phyloP scores from a whole-genome alignment of 2,329 filamentous ascomycete species.

The Gnomoniopsis smithogilvyi region DNA sequence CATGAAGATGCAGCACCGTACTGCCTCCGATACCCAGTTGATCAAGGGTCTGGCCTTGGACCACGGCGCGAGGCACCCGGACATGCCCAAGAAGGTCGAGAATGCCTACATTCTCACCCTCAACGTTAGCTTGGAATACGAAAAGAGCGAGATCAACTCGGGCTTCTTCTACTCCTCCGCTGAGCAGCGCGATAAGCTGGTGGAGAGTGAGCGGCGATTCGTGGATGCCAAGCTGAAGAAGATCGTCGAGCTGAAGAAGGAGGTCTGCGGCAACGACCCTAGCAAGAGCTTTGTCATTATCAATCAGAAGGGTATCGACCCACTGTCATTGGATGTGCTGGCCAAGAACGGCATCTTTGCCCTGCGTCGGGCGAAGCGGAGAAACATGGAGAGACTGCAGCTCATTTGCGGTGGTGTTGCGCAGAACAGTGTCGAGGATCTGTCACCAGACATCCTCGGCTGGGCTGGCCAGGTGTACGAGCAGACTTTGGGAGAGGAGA shows the following conservation, averaged over 20 bases:
- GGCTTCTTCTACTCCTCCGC: conserved; percentile 98
- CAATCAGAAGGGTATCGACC: conserved; percentile 99
- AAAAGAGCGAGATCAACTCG: conserved; percentile 99
- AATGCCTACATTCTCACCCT: conserved; percentile 94
- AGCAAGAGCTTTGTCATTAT: conserved; percentile 97
- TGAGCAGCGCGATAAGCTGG: conserved; percentile 94
- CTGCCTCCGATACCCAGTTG: conserved; percentile 91
- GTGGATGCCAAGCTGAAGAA: conserved; percentile 96
- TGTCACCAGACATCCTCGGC: conserved; percentile 82
- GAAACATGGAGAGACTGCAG: conserved; percentile 98
- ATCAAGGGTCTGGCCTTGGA: conserved; percentile 91
- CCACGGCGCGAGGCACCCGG: conserved; percentile 92
- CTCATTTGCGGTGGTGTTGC: conserved; percentile 86
- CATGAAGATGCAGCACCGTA: conserved; percentile 99
- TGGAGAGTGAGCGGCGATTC: conserved; percentile 93
- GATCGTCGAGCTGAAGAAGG: conserved; percentile 97
- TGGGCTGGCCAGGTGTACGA: conserved; percentile 98
- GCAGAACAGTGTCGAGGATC: conserved; percentile 95
- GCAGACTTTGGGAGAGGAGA: conserved; percentile 96
- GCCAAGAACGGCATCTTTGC: conserved; percentile 98
- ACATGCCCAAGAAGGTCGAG: conserved; percentile 96
- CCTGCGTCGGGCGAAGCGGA: conserved; percentile 88
- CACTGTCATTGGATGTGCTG: conserved; percentile 88
- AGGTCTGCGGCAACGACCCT: conserved; percentile 88
- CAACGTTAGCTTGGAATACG: conserved; percentile 96